Percentiles rank a stretch among this genome's conserved stretches.
Evolutionary conservation across 1,284 basidiomycete genomes (phyloP).

Genomic region (Bjerkandera adusta): DNA sequence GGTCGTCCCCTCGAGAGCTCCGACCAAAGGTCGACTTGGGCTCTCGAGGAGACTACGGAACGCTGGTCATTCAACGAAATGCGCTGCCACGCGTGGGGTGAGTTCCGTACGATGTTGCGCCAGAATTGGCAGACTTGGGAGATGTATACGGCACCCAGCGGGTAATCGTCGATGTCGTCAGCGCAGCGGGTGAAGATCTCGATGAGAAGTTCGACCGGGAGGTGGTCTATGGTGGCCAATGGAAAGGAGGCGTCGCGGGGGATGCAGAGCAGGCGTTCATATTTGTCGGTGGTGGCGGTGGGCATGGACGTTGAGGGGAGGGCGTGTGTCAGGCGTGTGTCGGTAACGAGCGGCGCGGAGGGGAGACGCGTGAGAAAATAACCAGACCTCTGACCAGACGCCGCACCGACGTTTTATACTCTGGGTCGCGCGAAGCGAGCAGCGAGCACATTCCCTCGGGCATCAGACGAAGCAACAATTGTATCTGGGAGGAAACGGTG

Average conservation of each 20-base stretch:
- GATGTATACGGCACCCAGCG: slow-evolving; percentile 46
- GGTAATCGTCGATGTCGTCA: slow-evolving; percentile 31
- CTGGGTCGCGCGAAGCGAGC: not conserved
- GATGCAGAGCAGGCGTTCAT: slow-evolving; percentile 11
- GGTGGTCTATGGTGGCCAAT: slow-evolving; percentile 23
- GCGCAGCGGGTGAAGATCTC: slow-evolving; percentile 54
- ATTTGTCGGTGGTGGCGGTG: slow-evolving; percentile 1
- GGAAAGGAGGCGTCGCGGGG: slow-evolving; percentile 16
- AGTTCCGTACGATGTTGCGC: slow-evolving; percentile 42
- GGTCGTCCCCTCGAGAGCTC: slow-evolving; percentile 47
- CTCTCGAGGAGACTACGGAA: slow-evolving; percentile 36
- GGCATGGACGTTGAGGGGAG: slow-evolving; percentile 1
- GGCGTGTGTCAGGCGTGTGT: too few relatives aligned
- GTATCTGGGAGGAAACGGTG: not conserved
- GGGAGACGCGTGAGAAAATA: slow-evolving; percentile 8
- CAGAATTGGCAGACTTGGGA: slow-evolving; percentile 46
- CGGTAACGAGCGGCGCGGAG: slow-evolving; percentile 7
- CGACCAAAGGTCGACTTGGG: slow-evolving; percentile 53
- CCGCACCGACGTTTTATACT: not conserved
- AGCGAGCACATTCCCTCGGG: not conserved
- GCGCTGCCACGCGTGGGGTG: slow-evolving; percentile 58
- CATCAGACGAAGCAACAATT: not conserved
- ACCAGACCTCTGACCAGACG: slow-evolving; percentile 3
- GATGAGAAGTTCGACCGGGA: slow-evolving; percentile 64
- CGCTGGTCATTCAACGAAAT: slow-evolving; percentile 47